Conservation (phyloP, 352 stramenopile species). For the Pythium sukuiense region DNA sequence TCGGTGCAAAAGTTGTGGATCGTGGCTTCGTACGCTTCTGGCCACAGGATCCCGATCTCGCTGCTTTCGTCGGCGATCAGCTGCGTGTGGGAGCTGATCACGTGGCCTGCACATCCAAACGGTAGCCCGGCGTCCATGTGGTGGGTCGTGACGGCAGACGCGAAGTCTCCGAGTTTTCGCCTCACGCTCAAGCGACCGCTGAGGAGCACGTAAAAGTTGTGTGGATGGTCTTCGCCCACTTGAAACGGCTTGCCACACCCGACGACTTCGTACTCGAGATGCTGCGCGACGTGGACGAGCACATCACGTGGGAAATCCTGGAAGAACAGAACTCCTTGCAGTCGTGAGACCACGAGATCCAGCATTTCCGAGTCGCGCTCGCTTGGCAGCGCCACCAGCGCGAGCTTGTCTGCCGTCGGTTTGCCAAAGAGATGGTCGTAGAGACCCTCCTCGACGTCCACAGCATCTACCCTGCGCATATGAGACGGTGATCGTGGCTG, state of each 20-base stretch:
- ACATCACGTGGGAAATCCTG: slow-evolving; percentile 55
- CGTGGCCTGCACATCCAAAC: slow-evolving; percentile 61
- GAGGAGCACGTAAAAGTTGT: slow-evolving; percentile 71
- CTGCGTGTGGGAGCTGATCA: slow-evolving; percentile 42
- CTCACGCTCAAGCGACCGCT: slow-evolving; percentile 57
- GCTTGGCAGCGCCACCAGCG: slow-evolving; percentile 44
- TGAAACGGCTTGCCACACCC: slow-evolving; percentile 58
- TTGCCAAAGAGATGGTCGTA: slow-evolving; percentile 73
- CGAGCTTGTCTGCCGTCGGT: slow-evolving; percentile 59
- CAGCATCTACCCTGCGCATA: slow-evolving; percentile 1
- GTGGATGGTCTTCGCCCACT: slow-evolving; percentile 53
- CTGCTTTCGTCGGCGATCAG: slow-evolving; percentile 67
- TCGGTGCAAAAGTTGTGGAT: slow-evolving; percentile 58
- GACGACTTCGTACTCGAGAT: slow-evolving; percentile 73
- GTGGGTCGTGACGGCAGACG: slow-evolving; percentile 62
- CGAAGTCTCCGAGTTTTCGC: slow-evolving; percentile 59
- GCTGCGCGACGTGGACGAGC: slow-evolving; percentile 40
- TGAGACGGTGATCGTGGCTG: slow-evolving; percentile 6
- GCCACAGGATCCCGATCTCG: slow-evolving; percentile 70
- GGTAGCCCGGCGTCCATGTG: slow-evolving; percentile 54
- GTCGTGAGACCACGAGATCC: slow-evolving; percentile 41
- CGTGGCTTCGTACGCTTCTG: slow-evolving; percentile 49
- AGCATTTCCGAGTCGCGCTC: slow-evolving; percentile 49
- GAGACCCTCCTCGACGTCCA: slow-evolving; percentile 49
- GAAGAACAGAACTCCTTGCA: slow-evolving; percentile 66